Base-by-base conservation (phyloP, 2,329 filamentous ascomycete species). In the Apiospora marii region DNA sequence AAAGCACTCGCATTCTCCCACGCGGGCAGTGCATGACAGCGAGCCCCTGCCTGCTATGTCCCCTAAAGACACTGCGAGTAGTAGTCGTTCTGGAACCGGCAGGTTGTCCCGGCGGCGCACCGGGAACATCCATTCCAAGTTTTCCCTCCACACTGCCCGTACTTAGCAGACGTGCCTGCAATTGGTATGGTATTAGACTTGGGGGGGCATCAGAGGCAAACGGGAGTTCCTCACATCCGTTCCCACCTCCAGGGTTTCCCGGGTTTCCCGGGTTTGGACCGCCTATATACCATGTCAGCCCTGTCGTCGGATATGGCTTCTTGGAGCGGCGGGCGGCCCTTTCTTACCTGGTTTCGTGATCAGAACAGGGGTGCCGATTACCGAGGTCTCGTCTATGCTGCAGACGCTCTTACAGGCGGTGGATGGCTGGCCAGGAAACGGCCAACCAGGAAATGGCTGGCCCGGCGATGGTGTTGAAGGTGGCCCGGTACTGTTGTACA, bases 401-500 rank as follows among this genome's bases (percentile, higher is more conserved):
- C 79, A 82, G 14, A 79, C 81, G 67, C 74, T 76, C 48, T 74
- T 74, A 75, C 78, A 82, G 61, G 53, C 46, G 67, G 58, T 71
- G 70, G 58, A 58, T 61, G 46, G 72, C 72, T 67, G 58, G 4
- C 58, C 58, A 3, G 58, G 58, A 61, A 43, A 73, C 74, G 3
- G 83, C 85, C 34, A 77, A 78, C 82, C 81, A 2, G 82, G 83
- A 69, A 74, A 68, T 44, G 46, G 72, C 71, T 67, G 58, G 34
- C 34, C 19, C 13, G 58, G 58, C 37, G 37, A 10, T 41, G 10
- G 8, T 30, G 27, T 14, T 30, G 16, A 10, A 4, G 30, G 7
- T n/a, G 34, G 34, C 41, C 41, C 41, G 10, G 58, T 64, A 13
- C 41, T 64, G 75, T 89, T 89, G 76, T 87, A 92, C 34, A 89